Percentiles rank a stretch among this genome's conserved stretches.
These are phyloP conservation scores for Phyllostachys edulis DNA, from an alignment of 176 grass and related monocot species.

Conservation along the genomic window DNA sequence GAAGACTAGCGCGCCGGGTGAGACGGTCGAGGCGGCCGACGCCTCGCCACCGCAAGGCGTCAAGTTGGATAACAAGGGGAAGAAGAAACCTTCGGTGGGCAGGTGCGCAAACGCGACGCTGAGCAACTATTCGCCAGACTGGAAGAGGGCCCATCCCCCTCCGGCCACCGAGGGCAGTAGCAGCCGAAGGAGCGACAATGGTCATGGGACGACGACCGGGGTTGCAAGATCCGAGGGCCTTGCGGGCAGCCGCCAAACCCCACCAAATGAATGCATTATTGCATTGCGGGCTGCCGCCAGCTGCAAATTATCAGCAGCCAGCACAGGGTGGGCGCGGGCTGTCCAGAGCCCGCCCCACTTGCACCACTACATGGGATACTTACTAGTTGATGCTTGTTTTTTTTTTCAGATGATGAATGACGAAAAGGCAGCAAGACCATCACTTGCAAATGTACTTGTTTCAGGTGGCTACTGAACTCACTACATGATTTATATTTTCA, in stretches of 20 bases:
- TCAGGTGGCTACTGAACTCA: too few relatives aligned
- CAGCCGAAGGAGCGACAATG: neutral
- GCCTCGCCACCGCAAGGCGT: neutral
- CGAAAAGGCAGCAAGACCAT: too few relatives aligned
- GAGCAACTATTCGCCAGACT: neutral
- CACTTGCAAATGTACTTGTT: too few relatives aligned
- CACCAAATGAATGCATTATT: too few relatives aligned
- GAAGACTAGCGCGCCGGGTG: neutral
- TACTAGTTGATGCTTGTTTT: too few relatives aligned
- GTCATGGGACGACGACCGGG: neutral
- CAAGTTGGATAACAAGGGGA: neutral
- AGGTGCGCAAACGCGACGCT: neutral
- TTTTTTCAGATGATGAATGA: too few relatives aligned
- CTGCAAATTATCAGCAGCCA: too few relatives aligned
- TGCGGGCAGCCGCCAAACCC: neutral
- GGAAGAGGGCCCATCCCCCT: neutral
- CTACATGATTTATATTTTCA: too few relatives aligned
- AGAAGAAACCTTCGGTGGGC: neutral
- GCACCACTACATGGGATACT: too few relatives aligned
- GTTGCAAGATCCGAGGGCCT: neutral
- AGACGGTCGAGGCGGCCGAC: neutral
- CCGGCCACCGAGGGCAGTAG: neutral
- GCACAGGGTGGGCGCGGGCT: too few relatives aligned
- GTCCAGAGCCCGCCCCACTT: too few relatives aligned
- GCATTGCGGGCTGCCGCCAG: too few relatives aligned